Evolutionary conservation across 2,329 filamentous ascomycete genomes (phyloP).

Genomic region (Colletotrichum sp.): DNA sequence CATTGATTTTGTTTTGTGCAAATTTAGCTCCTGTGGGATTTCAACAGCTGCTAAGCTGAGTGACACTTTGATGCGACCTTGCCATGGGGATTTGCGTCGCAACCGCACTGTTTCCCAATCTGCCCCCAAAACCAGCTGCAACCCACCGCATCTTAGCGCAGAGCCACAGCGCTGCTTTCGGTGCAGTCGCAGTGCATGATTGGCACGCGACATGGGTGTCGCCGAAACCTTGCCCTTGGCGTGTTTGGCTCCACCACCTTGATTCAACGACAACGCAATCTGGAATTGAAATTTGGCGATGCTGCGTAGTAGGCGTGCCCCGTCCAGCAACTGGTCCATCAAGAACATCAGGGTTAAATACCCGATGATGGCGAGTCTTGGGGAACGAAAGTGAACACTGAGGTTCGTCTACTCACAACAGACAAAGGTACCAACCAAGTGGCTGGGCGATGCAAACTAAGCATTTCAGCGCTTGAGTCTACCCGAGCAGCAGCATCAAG

Average conservation of each 20-base stretch:
- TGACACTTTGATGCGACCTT: not conserved
- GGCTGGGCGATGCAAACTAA: not conserved
- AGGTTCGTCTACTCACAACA: rapidly evolving
- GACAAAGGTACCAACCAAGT: no score
- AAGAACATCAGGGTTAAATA: rapidly evolving
- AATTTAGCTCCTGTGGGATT: not conserved
- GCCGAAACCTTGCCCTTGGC: not conserved
- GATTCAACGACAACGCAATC: not conserved
- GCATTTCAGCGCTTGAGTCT: not conserved
- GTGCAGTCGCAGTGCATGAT: not conserved
- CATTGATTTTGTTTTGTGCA: not conserved
- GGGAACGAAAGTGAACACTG: rapidly evolving
- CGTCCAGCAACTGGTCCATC: not conserved
- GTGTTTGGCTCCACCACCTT: not conserved
- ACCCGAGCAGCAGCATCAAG: rapidly evolving
- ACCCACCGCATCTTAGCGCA: not conserved
- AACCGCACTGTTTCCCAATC: not conserved
- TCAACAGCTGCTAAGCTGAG: not conserved
- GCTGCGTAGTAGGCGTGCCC: rapidly evolving
- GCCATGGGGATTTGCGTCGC: not conserved
- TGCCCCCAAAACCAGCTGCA: not conserved
- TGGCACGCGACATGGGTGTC: not conserved
- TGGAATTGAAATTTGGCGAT: not conserved
- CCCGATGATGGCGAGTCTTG: rapidly evolving
- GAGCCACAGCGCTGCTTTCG: not conserved